phyloP scores from a whole-genome alignment of 345 rosid genomes.

The Noccaea bulbosa region DNA sequence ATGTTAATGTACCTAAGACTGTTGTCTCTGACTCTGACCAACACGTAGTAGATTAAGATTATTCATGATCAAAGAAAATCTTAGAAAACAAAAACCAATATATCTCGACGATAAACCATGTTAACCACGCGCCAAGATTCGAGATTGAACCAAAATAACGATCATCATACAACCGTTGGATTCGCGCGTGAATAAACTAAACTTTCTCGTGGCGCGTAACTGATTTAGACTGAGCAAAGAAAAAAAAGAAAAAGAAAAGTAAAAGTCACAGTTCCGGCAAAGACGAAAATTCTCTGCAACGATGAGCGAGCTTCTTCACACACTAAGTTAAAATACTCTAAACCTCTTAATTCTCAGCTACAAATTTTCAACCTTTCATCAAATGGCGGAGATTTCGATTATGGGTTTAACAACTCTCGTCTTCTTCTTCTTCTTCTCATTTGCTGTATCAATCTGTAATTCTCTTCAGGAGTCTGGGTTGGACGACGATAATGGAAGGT shows the following conservation, averaged over 20 bases:
- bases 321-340: slow-evolving; percentile 20
- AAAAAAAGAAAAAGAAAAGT: slow-evolving; percentile 9
- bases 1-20: slow-evolving; percentile 18
- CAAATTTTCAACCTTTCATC: not conserved
- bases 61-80: not conserved
- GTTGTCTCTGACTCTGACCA: slow-evolving; percentile 46
- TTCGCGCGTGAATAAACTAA: not conserved
- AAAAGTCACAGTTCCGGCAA: slow-evolving; percentile 13
- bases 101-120: not conserved
- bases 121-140: slow-evolving; percentile 23
- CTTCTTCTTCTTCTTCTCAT: slow-evolving; percentile 23
- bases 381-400: slow-evolving; percentile 35
- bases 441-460: slow-evolving; percentile 8
- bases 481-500: slow-evolving; percentile 35
- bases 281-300: slow-evolving; percentile 25
- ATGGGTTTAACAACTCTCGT: slow-evolving; percentile 19
- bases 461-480: slow-evolving; percentile 27
- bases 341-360: slow-evolving; percentile 29
- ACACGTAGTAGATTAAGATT: slow-evolving; percentile 25
- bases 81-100: not conserved
- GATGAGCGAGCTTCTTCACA: slow-evolving; percentile 19
- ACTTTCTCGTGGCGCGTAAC: not conserved
- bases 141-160: not conserved
- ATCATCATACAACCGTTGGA: slow-evolving; percentile 1
- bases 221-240: not conserved